These are phyloP conservation scores for Naganishia sp. DNA, from an alignment of 1,284 basidiomycete genomes.

Conservation along the genomic window DNA sequence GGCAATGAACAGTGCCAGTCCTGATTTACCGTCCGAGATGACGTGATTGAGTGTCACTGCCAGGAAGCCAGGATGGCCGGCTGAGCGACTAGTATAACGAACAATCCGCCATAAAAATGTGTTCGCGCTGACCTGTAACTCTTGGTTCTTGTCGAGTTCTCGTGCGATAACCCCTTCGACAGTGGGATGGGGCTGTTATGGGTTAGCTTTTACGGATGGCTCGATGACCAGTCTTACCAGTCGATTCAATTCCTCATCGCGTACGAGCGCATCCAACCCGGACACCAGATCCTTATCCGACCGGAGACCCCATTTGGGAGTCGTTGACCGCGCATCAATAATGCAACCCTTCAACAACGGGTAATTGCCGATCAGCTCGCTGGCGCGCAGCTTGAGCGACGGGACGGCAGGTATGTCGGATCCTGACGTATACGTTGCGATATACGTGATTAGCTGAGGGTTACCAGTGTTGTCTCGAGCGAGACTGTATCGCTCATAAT, in stretches of 20 bases:
- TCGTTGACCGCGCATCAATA: constrained; percentile 5
- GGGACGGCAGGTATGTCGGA: background rate
- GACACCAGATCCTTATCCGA: constrained; percentile 3
- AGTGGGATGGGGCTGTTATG: background rate
- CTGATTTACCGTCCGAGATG: constrained; percentile 24
- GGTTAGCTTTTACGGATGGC: too few relatives aligned
- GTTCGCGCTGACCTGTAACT: background rate
- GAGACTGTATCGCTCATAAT: constrained; percentile 41
- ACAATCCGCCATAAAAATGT: constrained; percentile 4
- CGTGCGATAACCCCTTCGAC: constrained; percentile 3
- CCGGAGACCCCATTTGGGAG: constrained; percentile 15
- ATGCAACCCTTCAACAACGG: constrained; percentile 17
- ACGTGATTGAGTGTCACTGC: constrained; percentile 22
- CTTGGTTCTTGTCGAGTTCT: background rate
- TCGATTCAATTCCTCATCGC: background rate
- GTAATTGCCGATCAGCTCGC: background rate
- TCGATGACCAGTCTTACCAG: background rate
- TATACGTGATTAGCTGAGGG: constrained; percentile 36
- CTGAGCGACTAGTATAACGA: background rate
- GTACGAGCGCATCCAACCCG: background rate
- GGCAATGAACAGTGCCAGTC: constrained; percentile 13
- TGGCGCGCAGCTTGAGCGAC: background rate
- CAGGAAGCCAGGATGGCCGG: background rate
- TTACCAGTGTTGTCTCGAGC: constrained; percentile 39
- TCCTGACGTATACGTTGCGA: constrained; percentile 34